phyloP scores from a whole-genome alignment of 495 filamentous ascomycete genomes.

The Tetracladium setigerum region DNA sequence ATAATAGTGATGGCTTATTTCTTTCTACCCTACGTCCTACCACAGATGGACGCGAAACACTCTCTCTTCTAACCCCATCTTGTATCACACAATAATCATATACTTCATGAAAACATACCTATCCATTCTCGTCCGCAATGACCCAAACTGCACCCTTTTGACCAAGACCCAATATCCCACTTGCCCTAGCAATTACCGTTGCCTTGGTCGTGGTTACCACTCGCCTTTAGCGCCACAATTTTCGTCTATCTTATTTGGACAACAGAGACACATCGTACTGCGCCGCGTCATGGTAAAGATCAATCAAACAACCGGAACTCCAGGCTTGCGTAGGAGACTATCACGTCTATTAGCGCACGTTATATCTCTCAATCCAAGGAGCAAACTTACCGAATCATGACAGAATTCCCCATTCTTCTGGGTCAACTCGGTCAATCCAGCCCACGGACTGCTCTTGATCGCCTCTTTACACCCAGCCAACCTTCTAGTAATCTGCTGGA shows the following conservation, averaged over 20 bases:
- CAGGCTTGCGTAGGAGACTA: slow-evolving; percentile 91
- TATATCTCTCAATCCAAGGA: slow-evolving; percentile 2
- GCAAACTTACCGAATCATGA: slow-evolving; percentile 68
- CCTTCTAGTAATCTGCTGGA: slow-evolving; percentile 86
- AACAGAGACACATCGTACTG: slow-evolving; percentile 20
- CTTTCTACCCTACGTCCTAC: no score
- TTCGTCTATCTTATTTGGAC: not conserved
- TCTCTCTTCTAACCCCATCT: no score
- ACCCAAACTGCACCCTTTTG: no score
- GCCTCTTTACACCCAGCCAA: slow-evolving; percentile 75
- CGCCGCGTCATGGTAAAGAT: slow-evolving; percentile 85
- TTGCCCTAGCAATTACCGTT: no score
- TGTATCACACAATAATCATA: no score
- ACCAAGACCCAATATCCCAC: no score
- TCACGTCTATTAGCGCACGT: slow-evolving; percentile 4
- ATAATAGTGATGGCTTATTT: no score
- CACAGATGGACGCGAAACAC: no score
- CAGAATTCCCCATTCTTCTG: slow-evolving; percentile 82
- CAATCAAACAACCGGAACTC: slow-evolving; percentile 89
- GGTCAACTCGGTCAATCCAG: slow-evolving; percentile 87
- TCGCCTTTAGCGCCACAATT: no score
- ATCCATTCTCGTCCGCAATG: no score
- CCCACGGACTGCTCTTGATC: slow-evolving; percentile 73
- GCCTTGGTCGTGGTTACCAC: no score
- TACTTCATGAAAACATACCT: no score